Conservation (phyloP, 2,329 filamentous ascomycete genomes). For the Geosmithia morbida region DNA sequence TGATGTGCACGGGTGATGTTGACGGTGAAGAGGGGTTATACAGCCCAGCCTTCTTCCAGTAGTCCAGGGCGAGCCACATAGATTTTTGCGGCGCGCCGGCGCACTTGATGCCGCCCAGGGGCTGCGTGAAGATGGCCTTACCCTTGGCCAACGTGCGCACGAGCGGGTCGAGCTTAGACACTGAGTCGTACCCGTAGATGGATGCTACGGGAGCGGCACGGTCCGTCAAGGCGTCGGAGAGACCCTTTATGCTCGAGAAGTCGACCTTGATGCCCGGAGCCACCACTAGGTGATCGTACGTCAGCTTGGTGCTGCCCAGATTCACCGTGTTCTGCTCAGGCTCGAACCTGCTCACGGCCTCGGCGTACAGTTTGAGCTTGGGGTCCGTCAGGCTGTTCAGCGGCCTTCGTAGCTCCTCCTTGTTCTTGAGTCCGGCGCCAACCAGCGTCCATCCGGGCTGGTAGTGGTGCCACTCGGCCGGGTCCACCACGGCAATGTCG, state of each 20-base stretch:
- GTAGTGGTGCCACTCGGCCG: constrained; percentile 49
- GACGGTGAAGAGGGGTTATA: constrained; percentile 26
- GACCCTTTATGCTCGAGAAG: constrained; percentile 34
- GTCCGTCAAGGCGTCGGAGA: constrained; percentile 39
- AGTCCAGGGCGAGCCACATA: constrained; percentile 46
- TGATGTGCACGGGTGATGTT: constrained; percentile 31
- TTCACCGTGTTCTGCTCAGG: constrained; percentile 43
- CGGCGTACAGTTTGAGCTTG: constrained; percentile 47
- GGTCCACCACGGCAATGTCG: constrained; percentile 52
- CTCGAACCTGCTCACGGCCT: constrained; percentile 30
- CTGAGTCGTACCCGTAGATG: constrained; percentile 41
- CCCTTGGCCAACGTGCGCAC: constrained; percentile 33
- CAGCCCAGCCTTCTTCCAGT: constrained; percentile 39
- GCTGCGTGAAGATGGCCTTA: constrained; percentile 43
- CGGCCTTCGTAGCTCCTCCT: constrained; percentile 38
- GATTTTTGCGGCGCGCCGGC: constrained; percentile 47
- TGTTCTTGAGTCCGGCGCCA: constrained; percentile 49
- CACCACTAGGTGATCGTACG: constrained; percentile 51
- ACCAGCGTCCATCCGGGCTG: constrained; percentile 59
- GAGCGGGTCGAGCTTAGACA: constrained; percentile 34
- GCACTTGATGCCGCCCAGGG: constrained; percentile 43
- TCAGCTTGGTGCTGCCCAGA: constrained; percentile 31
- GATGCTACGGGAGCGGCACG: constrained; percentile 33
- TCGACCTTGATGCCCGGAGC: constrained; percentile 41
- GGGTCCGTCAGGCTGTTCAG: constrained; percentile 37